Evolutionary conservation across 495 filamentous ascomycete genomes (phyloP).

Genomic region (Penicillium arizonense): DNA sequence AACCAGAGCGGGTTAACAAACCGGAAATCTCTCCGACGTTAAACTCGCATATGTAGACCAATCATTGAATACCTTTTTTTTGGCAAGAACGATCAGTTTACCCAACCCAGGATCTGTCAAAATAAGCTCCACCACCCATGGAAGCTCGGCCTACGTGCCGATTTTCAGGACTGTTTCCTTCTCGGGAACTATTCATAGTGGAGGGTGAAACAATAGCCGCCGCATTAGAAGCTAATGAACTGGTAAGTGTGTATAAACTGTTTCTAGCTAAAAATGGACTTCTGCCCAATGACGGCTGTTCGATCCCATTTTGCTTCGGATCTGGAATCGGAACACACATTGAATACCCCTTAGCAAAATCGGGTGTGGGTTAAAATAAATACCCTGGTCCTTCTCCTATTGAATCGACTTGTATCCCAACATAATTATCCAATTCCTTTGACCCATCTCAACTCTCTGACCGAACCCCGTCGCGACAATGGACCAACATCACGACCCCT

Average conservation of each 20-base stretch:
- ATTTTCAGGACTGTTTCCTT: neutral
- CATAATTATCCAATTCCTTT: neutral
- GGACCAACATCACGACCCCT: conserved; percentile 6
- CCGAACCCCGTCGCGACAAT: conserved; percentile 1
- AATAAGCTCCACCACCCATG: neutral
- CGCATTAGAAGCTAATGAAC: conserved; percentile 2
- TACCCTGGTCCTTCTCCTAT: neutral
- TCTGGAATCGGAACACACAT: conserved; percentile 1
- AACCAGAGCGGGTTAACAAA: neutral
- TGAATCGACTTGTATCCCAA: neutral
- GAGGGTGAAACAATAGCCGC: neutral
- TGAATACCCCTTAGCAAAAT: neutral
- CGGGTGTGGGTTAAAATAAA: conserved; percentile 3
- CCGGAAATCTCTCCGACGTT: neutral
- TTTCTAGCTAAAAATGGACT: neutral
- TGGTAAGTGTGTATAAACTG: neutral
- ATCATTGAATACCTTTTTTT: neutral
- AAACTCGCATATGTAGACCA: neutral
- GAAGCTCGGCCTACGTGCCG: conserved; percentile 8
- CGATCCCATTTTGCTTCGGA: conserved; percentile 2
- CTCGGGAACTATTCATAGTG: conserved; percentile 1
- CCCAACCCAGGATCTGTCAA: neutral
- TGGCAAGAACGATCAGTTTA: neutral
- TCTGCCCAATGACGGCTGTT: neutral
- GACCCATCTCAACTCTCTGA: conserved; percentile 10